phyloP scores from a whole-genome alignment of 2,329 filamentous ascomycete species.

The Phyllosticta citriasiana region DNA sequence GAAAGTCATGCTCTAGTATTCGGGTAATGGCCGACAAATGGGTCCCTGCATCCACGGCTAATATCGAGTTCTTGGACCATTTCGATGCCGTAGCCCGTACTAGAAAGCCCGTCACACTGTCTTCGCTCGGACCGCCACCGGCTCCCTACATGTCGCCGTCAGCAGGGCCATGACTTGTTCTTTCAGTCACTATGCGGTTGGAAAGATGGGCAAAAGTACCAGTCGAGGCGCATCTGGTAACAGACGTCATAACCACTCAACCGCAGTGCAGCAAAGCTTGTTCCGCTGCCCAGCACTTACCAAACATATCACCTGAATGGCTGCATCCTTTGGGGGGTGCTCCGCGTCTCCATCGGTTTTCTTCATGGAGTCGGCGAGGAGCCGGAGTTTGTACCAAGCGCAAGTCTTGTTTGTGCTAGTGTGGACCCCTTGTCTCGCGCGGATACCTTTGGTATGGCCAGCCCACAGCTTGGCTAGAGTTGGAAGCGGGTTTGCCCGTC shows the following conservation, averaged over 20 bases:
- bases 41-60: constrained; percentile 91
- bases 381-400: background rate
- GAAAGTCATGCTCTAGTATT: constrained; percentile 55
- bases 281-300: constrained; percentile 19
- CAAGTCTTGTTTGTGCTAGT: background rate
- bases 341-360: constrained; percentile 25
- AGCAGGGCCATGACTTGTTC: background rate
- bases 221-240: background rate
- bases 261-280: background rate
- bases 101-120: constrained; percentile 80
- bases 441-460: background rate
- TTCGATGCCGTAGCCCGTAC: constrained; percentile 69
- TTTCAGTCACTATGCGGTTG: background rate
- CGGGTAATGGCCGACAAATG: constrained; percentile 77
- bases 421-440: background rate
- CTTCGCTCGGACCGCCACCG: constrained; percentile 80
- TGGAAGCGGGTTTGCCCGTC: background rate
- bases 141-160: constrained; percentile 52
- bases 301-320: constrained; percentile 41
- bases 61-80: constrained; percentile 72
- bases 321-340: constrained; percentile 27
- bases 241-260: background rate
- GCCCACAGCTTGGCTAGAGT: background rate
- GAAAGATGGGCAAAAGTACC: background rate
- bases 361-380: constrained; percentile 29